A percentile compares a stretch with the other conserved stretches of the same genome.
phyloP scores from a whole-genome alignment of 768 basidiomycete species.

The Fibroporia radiculosa region DNA sequence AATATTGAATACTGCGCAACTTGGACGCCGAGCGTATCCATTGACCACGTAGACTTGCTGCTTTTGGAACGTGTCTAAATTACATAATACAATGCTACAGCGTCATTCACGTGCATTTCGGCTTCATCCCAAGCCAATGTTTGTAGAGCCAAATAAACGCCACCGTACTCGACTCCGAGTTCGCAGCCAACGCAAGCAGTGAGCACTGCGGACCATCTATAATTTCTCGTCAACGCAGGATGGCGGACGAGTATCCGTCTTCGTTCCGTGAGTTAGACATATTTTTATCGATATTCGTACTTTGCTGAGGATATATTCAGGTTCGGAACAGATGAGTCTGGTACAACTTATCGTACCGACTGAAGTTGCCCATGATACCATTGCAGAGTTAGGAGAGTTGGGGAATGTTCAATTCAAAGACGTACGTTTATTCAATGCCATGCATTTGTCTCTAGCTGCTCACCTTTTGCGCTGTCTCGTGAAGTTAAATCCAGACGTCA shows the following conservation, averaged over 20 bases:
- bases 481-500: constrained; percentile 89
- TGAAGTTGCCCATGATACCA: constrained; percentile 96
- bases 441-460: neutral
- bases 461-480: neutral
- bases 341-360: constrained; percentile 95
- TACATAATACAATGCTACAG: too few relatives aligned
- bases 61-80: too few relatives aligned
- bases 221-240: constrained; percentile 19
- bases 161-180: too few relatives aligned
- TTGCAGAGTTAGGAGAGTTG: constrained; percentile 90
- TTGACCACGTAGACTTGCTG: too few relatives aligned
- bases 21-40: too few relatives aligned
- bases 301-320: constrained; percentile 31
- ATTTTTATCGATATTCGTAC: constrained; percentile 2
- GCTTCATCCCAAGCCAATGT: too few relatives aligned
- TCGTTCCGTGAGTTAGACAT: constrained; percentile 61
- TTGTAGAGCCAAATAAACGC: too few relatives aligned
- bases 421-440: constrained; percentile 38
- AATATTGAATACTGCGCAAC: too few relatives aligned
- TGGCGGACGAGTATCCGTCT: constrained; percentile 79
- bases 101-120: too few relatives aligned
- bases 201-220: too few relatives aligned
- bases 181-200: too few relatives aligned
- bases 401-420: constrained; percentile 98
- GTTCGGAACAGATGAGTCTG: constrained; percentile 97